phyloP scores from a whole-genome alignment of 164 flowering plant species.

The Macadamia integrifolia region DNA sequence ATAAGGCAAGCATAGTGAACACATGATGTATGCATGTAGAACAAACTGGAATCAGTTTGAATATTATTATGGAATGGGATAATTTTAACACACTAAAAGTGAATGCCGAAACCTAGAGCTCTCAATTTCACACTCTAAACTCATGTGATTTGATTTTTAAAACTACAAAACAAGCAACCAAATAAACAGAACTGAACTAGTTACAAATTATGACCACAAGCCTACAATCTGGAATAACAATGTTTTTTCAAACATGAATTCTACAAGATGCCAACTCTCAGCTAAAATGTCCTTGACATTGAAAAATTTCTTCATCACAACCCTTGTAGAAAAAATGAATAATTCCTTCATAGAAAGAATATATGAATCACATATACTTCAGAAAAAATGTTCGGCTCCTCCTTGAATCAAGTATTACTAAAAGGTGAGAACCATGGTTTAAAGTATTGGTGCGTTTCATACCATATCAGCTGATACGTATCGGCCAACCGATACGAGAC shows the following conservation, averaged over 20 bases:
- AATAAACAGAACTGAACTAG: background rate
- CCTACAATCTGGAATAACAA: background rate
- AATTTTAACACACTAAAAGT: background rate
- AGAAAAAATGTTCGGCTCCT: too few species aligned
- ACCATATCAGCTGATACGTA: too few species aligned
- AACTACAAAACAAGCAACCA: background rate
- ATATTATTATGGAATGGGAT: background rate
- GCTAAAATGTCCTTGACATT: background rate
- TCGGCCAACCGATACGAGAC: too few species aligned
- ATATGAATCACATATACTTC: too few species aligned
- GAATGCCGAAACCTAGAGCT: background rate
- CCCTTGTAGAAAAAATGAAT: too few species aligned
- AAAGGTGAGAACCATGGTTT: too few species aligned
- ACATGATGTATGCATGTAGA: background rate
- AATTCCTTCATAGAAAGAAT: too few species aligned
- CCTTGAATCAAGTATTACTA: too few species aligned
- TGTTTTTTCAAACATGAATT: too few species aligned
- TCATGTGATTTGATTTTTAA: background rate
- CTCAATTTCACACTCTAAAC: background rate
- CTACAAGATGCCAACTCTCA: background rate
- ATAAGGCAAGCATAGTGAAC: slow-evolving; percentile 1
- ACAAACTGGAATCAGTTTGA: background rate
- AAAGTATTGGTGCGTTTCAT: too few species aligned
- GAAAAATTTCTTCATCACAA: background rate
- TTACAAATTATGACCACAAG: background rate